Evolutionary conservation across 768 basidiomycete genomes (phyloP).

Genomic region (Exidia glandulosa): DNA sequence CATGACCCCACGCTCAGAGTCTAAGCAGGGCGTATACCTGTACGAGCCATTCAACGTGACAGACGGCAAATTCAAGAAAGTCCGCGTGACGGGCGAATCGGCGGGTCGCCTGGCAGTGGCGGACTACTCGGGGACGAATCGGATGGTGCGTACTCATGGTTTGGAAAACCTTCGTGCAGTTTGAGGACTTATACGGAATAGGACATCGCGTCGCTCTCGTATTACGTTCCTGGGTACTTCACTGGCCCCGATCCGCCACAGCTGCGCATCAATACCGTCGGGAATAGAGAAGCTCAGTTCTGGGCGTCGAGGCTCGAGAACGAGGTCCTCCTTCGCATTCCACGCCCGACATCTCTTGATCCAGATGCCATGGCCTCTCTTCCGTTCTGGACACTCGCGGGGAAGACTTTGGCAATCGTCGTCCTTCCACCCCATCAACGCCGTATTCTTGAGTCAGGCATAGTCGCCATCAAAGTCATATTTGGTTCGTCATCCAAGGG

Average conservation of each 20-base stretch:
- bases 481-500: conserved; percentile 1
- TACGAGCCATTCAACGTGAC: conserved; percentile 4
- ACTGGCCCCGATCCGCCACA: conserved; percentile 14
- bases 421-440: conserved; percentile 10
- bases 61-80: conserved; percentile 9
- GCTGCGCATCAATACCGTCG: conserved; percentile 4
- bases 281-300: too few species aligned
- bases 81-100: conserved; percentile 9
- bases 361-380: conserved; percentile 1
- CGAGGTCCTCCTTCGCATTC: conserved; percentile 14
- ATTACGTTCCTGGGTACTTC: conserved; percentile 19
- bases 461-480: conserved; percentile 13
- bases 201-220: conserved; percentile 19
- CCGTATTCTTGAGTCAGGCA: neutral
- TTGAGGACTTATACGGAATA: neutral
- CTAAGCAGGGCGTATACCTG: conserved; percentile 1
- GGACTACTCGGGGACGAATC: conserved; percentile 1
- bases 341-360: conserved; percentile 7
- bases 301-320: conserved; percentile 13
- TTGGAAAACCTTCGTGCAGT: neutral
- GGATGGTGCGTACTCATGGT: neutral
- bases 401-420: conserved; percentile 11
- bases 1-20: neutral
- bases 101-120: conserved; percentile 14
- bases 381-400: conserved; percentile 10